phyloP scores from a whole-genome alignment of 108 stramenopile species.

The Craspedostauros australis region DNA sequence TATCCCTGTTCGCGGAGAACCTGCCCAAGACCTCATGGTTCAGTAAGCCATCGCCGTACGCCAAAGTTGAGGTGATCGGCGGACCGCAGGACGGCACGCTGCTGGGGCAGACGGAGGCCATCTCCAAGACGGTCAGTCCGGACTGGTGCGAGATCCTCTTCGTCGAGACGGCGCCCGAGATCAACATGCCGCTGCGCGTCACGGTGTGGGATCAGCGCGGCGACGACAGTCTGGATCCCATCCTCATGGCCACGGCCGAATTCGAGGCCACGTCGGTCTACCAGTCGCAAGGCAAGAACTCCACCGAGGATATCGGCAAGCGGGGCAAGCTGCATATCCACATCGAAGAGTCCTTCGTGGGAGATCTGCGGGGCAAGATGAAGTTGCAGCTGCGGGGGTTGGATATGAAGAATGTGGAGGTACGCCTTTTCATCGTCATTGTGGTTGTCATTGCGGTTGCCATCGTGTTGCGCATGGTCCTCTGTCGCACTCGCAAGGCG shows the following conservation, averaged over 20 bases:
- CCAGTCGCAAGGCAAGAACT: conserved; percentile 12
- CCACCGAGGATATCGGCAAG: conserved; percentile 10
- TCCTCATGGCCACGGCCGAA: conserved; percentile 15
- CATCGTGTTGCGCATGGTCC: no score
- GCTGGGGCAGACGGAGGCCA: conserved; percentile 31
- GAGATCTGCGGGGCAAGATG: background rate
- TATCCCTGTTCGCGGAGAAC: conserved; percentile 14
- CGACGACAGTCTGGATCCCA: background rate
- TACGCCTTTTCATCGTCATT: no score
- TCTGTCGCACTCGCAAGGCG: no score
- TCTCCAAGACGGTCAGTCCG: background rate
- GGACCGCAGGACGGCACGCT: conserved; percentile 13
- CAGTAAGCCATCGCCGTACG: conserved; percentile 10
- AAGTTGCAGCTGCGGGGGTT: conserved; percentile 45
- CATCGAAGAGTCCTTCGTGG: conserved; percentile 7
- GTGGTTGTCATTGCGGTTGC: no score
- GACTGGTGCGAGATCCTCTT: conserved; percentile 26
- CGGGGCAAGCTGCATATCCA: conserved; percentile 1
- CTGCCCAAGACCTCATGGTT: conserved; percentile 6
- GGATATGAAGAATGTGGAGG: conserved; percentile 63
- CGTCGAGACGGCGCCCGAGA: conserved; percentile 20
- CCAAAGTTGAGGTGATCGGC: conserved; percentile 8
- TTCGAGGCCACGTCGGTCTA: conserved; percentile 27
- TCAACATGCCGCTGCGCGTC: conserved; percentile 12
- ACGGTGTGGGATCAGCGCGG: conserved; percentile 19